Percentiles rank a stretch among this genome's conserved stretches.
These are phyloP conservation scores for Echria macrotheca DNA, from an alignment of 495 filamentous ascomycete genomes.

Conservation along the genomic window DNA sequence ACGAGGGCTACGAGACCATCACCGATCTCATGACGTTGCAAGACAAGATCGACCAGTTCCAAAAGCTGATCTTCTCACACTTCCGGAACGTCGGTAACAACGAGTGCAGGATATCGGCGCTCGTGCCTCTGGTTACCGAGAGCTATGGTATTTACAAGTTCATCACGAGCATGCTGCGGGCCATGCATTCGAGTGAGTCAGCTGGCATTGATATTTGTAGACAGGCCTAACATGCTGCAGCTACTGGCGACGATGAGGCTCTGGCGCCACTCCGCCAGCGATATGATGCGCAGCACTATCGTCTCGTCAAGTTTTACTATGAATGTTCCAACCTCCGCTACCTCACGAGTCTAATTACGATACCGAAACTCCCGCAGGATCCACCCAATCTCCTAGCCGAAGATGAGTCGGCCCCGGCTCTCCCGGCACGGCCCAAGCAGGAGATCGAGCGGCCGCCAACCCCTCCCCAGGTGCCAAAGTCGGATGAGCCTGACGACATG, in stretches of 20 bases:
- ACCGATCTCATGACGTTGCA: slow-evolving; percentile 93
- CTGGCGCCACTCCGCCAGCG: slow-evolving; percentile 78
- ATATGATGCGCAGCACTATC: slow-evolving; percentile 93
- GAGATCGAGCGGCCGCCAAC: slow-evolving; percentile 61
- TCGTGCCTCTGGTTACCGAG: slow-evolving; percentile 91
- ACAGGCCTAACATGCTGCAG: slow-evolving; percentile 39
- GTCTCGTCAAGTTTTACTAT: slow-evolving; percentile 95
- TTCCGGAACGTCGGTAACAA: slow-evolving; percentile 88
- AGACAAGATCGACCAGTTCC: slow-evolving; percentile 96
- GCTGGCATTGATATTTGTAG: slow-evolving; percentile 10
- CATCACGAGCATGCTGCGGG: slow-evolving; percentile 87
- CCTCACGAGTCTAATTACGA: slow-evolving; percentile 89
- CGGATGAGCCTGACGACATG: slow-evolving; percentile 86
- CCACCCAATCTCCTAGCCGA: slow-evolving; percentile 83
- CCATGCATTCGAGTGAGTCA: slow-evolving; percentile 90
- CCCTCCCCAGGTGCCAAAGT: slow-evolving; percentile 56
- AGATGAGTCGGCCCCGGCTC: slow-evolving; percentile 72
- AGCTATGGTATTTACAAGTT: slow-evolving; percentile 99
- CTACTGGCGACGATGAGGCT: slow-evolving; percentile 93
- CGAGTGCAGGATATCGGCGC: slow-evolving; percentile 89
- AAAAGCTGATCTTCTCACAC: slow-evolving; percentile 96
- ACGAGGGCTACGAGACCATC: slow-evolving; percentile 98
- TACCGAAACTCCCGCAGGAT: slow-evolving; percentile 92
- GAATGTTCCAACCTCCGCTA: slow-evolving; percentile 97
- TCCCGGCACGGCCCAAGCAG: slow-evolving; percentile 75